Base-by-base conservation (phyloP, 2,329 filamentous ascomycete species). In the Botrytis hyacinthi region DNA sequence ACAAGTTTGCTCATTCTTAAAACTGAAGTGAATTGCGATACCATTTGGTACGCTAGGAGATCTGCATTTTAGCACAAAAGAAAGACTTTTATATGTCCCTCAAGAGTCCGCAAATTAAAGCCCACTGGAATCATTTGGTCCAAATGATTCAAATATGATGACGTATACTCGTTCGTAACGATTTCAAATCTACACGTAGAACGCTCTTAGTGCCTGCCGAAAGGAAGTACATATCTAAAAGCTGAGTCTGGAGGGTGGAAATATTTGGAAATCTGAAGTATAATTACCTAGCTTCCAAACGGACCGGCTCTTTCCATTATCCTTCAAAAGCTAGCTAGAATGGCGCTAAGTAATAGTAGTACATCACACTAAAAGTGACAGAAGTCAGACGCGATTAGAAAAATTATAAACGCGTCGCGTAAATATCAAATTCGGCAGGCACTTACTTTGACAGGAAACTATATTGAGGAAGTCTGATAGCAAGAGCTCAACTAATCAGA, bases 391-490 rank as follows among this genome's bases (percentile, higher is more conserved):
- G 51, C n/a, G n/a, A 57, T n/a, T 29, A 57, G 14, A 8, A 29
- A 29, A 29, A 29, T 32, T 4, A 3, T 57, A 29, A 57, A 57
- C 3, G 7, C n/a, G 51, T 32, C 51, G 14, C 51, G n/a, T 57
- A 7, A 2, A 57, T 3, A 18, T 32, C 0, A 18, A 29, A 29
- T 29, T 1, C 14, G 7, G n/a, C 14, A 57, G 14, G 51, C 6
- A 7, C n/a, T 57, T 29, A 32, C n/a, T 14, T 18, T 1, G 0
- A 18, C 14, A 29, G 3, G 0, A 9, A 4, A 9, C 0, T 57
- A 57, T 4, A 8, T 18, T 9, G 7, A 57, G 3, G n/a, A 3
- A 8, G 18, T 8, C 18, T 0, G n/a, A 18, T 57, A 2, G 14
- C 4, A 32, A 57, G n/a, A 57, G 12, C n/a, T 57, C n/a, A 57